These are phyloP conservation scores for Saccharomyces hybrid DNA, from an alignment of 1,139 yeast species.

Conservation along the genomic window DNA sequence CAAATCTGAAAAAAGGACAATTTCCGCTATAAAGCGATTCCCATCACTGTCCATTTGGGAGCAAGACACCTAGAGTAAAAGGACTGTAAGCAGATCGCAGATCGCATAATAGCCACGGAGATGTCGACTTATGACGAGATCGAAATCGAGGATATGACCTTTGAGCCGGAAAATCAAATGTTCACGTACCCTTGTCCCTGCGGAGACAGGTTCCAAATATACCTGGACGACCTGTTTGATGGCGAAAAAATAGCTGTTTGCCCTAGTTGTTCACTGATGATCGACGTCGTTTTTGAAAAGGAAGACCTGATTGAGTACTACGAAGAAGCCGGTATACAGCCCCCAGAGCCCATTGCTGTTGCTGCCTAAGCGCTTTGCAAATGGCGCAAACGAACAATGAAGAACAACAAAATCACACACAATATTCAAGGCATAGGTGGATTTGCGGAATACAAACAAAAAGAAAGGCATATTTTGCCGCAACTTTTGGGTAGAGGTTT, in stretches of 20 bases:
- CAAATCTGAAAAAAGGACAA: neutral
- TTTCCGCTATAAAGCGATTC: neutral
- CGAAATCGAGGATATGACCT: conserved; percentile 94
- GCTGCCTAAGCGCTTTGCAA: conserved; percentile 5
- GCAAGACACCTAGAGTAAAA: neutral
- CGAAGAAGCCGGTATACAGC: conserved; percentile 29
- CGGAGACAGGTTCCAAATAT: conserved; percentile 88
- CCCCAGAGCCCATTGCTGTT: conserved; percentile 25
- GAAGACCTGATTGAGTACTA: conserved; percentile 42
- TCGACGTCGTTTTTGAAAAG: conserved; percentile 76
- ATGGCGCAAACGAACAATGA: too few species aligned
- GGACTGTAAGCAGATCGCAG: neutral
- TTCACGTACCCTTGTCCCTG: conserved; percentile 98
- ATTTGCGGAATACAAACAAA: neutral
- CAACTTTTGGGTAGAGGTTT: too few species aligned
- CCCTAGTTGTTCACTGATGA: conserved; percentile 92
- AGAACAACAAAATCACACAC: too few species aligned
- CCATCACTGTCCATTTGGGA: neutral
- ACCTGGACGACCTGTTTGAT: conserved; percentile 75
- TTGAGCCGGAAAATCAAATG: conserved; percentile 68
- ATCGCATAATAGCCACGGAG: neutral
- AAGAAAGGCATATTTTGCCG: neutral
- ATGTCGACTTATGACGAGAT: conserved; percentile 79
- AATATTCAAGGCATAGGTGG: too few species aligned
- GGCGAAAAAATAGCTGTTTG: conserved; percentile 95